Conservation (phyloP, 805 yeast species). For the Jamesozyma jinghongensis region DNA sequence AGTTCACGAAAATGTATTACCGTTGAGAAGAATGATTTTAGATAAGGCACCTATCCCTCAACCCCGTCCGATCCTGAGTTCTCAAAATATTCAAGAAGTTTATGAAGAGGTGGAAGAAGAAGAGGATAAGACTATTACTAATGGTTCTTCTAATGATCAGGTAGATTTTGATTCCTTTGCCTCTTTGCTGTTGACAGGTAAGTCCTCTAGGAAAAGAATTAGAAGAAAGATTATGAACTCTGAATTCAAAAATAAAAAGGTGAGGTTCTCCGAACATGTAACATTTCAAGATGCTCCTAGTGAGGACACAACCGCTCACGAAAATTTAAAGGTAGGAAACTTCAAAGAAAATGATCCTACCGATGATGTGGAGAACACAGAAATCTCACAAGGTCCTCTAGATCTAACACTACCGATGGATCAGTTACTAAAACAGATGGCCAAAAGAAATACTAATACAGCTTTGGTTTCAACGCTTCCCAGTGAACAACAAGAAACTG, state of each 20-base stretch:
- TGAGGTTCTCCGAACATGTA: constrained; percentile 63
- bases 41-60: constrained; percentile 58
- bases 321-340: too few relatives aligned
- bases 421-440: constrained; percentile 46
- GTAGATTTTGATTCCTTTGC: constrained; percentile 83
- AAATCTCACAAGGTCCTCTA: constrained; percentile 23
- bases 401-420: constrained; percentile 73
- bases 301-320: too few relatives aligned
- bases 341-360: constrained; percentile 11
- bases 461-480: constrained; percentile 27
- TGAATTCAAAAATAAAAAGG: constrained; percentile 45
- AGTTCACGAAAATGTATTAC: constrained; percentile 40
- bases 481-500: constrained; percentile 33
- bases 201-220: constrained; percentile 42
- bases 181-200: constrained; percentile 73
- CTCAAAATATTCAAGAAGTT: constrained; percentile 43
- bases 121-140: constrained; percentile 13
- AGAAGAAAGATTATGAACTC: constrained; percentile 27
- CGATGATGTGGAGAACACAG: not conserved
- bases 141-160: constrained; percentile 22
- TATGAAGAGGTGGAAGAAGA: constrained; percentile 34
- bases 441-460: constrained; percentile 18
- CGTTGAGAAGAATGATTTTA: constrained; percentile 45
- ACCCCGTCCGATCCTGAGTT: constrained; percentile 69
- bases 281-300: constrained; percentile 31